Percentiles rank a stretch among this genome's conserved stretches.
Evolutionary conservation across 2,329 filamentous ascomycete species (phyloP).

Genomic region (Pezicula neosporulosa): DNA sequence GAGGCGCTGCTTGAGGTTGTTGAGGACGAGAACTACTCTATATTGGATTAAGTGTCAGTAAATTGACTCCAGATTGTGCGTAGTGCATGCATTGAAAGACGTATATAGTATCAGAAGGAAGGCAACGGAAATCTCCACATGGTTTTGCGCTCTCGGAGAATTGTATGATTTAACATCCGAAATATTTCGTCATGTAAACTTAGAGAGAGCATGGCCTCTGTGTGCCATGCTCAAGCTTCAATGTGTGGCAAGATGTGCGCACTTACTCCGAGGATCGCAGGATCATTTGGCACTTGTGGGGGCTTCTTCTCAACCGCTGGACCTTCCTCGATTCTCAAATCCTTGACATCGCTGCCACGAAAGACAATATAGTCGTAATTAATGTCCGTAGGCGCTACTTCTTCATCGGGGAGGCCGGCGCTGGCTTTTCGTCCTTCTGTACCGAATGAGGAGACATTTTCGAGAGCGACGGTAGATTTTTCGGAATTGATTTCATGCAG

Average conservation of each 20-base stretch:
- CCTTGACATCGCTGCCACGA: slow-evolving; percentile 96
- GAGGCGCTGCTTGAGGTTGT: slow-evolving; percentile 10
- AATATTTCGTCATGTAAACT: slow-evolving; percentile 82
- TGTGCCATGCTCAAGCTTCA: neutral
- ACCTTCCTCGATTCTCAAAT: slow-evolving; percentile 87
- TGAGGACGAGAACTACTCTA: slow-evolving; percentile 39
- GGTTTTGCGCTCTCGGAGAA: slow-evolving; percentile 90
- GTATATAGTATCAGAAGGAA: slow-evolving; percentile 82
- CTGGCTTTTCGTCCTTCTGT: slow-evolving; percentile 85
- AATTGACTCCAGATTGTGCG: slow-evolving; percentile 3
- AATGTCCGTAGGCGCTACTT: slow-evolving; percentile 79
- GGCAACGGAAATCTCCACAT: slow-evolving; percentile 99
- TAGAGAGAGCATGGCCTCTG: slow-evolving; percentile 1
- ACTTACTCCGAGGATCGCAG: slow-evolving; percentile 96
- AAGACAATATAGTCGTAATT: slow-evolving; percentile 99
- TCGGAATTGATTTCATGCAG: slow-evolving; percentile 98
- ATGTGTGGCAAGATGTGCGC: slow-evolving; percentile 3
- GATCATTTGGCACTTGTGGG: slow-evolving; percentile 84
- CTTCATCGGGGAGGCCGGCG: slow-evolving; percentile 58
- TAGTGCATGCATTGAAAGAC: neutral
- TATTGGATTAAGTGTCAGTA: slow-evolving; percentile 30
- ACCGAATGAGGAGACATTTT: slow-evolving; percentile 92
- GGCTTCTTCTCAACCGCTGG: slow-evolving; percentile 72
- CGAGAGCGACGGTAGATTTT: slow-evolving; percentile 91
- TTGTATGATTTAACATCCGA: slow-evolving; percentile 91